These are phyloP conservation scores for Suillus variegatus DNA, from an alignment of 768 basidiomycete genomes.

Conservation along the genomic window DNA sequence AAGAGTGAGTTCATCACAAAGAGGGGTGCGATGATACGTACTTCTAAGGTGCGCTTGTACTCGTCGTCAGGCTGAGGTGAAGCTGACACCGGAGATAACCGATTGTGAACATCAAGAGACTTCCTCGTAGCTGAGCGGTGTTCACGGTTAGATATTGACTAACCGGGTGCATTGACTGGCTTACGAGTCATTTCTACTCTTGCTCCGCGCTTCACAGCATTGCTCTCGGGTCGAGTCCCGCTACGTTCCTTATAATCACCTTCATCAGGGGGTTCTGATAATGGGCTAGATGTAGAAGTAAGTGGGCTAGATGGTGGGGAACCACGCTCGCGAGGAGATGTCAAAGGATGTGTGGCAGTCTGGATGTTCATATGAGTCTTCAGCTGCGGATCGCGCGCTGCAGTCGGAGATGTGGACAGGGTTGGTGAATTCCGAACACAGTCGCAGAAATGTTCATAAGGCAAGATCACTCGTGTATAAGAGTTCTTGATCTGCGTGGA, in stretches of 20 bases:
- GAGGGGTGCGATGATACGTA: constrained; percentile 34
- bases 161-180: constrained; percentile 13
- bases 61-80: constrained; percentile 35
- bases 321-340: constrained; percentile 43
- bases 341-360: constrained; percentile 38
- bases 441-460: constrained; percentile 91
- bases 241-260: constrained; percentile 60
- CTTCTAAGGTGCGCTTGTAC: constrained; percentile 52
- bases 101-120: constrained; percentile 20
- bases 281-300: constrained; percentile 73
- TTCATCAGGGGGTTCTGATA: constrained; percentile 83
- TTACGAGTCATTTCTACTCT: constrained; percentile 51
- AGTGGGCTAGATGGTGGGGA: constrained; percentile 75
- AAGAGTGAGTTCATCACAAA: constrained; percentile 23
- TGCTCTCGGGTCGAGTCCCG: constrained; percentile 39
- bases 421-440: constrained; percentile 68
- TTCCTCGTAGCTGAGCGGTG: constrained; percentile 37
- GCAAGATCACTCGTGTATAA: constrained; percentile 88
- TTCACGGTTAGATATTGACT: background rate
- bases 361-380: constrained; percentile 58
- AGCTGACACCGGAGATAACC: constrained; percentile 24
- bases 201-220: constrained; percentile 52
- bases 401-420: constrained; percentile 37
- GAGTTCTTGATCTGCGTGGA: constrained; percentile 89
- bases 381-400: constrained; percentile 49